phyloP scores from a whole-genome alignment of 805 yeast species.

The Candida vartiovaarae region DNA sequence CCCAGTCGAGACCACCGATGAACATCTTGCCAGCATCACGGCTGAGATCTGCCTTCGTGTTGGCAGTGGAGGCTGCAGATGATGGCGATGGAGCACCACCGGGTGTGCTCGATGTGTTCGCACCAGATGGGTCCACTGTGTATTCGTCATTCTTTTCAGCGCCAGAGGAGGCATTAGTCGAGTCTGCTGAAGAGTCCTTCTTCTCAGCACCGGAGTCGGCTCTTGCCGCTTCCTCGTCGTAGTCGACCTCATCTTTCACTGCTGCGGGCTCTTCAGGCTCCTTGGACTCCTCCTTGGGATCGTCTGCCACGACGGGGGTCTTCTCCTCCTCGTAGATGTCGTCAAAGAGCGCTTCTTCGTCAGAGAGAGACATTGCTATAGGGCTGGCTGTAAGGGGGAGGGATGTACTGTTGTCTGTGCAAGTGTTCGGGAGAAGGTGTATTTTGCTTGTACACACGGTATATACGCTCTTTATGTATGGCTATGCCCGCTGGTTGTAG shows the following conservation, averaged over 20 bases:
- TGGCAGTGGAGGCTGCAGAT: background rate
- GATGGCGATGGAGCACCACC: background rate
- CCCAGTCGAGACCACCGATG: constrained; percentile 97
- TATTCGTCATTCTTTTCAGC: background rate
- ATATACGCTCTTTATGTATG: background rate
- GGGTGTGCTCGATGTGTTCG: no score
- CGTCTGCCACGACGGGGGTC: constrained; percentile 21
- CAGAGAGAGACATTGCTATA: constrained; percentile 50
- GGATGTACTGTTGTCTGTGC: no score
- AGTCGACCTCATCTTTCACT: constrained; percentile 13
- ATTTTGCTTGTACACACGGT: no score
- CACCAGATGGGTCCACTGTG: background rate
- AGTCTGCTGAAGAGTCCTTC: constrained; percentile 2
- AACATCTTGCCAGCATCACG: constrained; percentile 88
- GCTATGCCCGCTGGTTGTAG: no score
- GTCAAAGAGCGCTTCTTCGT: constrained; percentile 91
- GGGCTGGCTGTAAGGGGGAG: background rate
- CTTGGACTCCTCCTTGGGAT: constrained; percentile 11
- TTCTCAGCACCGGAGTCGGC: constrained; percentile 1
- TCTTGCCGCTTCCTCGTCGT: constrained; percentile 7
- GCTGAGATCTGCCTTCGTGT: constrained; percentile 40
- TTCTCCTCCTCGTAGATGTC: constrained; percentile 59
- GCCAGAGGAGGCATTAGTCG: background rate
- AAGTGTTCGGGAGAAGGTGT: no score
- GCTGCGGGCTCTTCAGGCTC: constrained; percentile 4